A percentile compares a stretch with the other conserved stretches of the same genome.
These are phyloP conservation scores for Lepidium didymum DNA, from an alignment of 345 rosid species.

Conservation along the genomic window DNA sequence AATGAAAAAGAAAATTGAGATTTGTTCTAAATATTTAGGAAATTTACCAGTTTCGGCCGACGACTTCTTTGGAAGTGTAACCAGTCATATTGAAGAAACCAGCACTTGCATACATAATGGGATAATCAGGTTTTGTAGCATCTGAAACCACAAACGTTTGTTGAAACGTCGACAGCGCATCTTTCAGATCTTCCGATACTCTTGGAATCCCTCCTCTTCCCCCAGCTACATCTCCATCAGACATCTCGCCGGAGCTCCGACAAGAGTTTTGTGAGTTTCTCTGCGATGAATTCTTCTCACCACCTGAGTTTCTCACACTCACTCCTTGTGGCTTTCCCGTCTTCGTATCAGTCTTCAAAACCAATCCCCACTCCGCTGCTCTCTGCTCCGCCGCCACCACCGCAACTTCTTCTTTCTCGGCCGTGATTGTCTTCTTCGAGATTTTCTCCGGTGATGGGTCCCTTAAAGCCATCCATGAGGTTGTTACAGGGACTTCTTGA, in stretches of 20 bases:
- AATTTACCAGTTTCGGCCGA: constrained; percentile 90
- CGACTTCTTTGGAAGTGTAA: constrained; percentile 81
- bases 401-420: constrained; percentile 31
- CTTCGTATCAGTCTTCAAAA: constrained; percentile 63
- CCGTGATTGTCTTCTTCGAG: constrained; percentile 6
- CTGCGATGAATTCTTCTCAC: constrained; percentile 36
- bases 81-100: constrained; percentile 98
- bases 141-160: constrained; percentile 96
- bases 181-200: constrained; percentile 70
- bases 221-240: constrained; percentile 41
- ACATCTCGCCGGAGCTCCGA: constrained; percentile 63
- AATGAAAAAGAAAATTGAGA: background rate
- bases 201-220: constrained; percentile 50
- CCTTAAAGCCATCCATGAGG: constrained; percentile 94
- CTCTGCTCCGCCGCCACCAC: constrained; percentile 62
- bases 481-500: constrained; percentile 41
- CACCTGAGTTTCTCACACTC: constrained; percentile 68
- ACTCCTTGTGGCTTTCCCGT: constrained; percentile 88
- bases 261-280: constrained; percentile 66
- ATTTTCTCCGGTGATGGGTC: constrained; percentile 31
- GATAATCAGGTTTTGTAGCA: constrained; percentile 85
- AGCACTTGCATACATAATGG: constrained; percentile 93
- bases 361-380: constrained; percentile 99
- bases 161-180: constrained; percentile 80
- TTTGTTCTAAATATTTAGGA: background rate